Evolutionary conservation across 192 early-diverging fungal genomes (phyloP).

Genomic region (Coemansia sp.): DNA sequence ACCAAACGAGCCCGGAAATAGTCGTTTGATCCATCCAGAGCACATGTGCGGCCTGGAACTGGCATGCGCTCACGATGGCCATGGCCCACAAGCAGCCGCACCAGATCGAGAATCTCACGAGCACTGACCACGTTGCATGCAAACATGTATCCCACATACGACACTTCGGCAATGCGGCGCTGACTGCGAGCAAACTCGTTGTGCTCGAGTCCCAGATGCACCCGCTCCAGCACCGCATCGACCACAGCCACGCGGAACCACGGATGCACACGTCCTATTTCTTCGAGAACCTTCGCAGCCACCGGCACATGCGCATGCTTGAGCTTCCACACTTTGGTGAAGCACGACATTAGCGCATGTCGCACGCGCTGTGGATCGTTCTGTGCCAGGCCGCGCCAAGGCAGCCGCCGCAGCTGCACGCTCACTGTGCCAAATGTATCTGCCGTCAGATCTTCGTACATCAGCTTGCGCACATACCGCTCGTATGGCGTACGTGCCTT

Average conservation of each 20-base stretch:
- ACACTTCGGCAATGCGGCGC: slow-evolving; percentile 73
- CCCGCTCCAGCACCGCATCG: slow-evolving; percentile 80
- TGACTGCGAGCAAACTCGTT: slow-evolving; percentile 95
- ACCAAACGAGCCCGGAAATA: slow-evolving; percentile 90
- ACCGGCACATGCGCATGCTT: slow-evolving; percentile 84
- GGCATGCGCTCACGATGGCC: slow-evolving; percentile 74
- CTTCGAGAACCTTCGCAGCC: slow-evolving; percentile 76
- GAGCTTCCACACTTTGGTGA: slow-evolving; percentile 92
- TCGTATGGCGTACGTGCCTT: slow-evolving; percentile 83
- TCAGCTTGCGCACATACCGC: slow-evolving; percentile 82
- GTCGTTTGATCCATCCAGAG: slow-evolving; percentile 78
- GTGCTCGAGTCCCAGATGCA: slow-evolving; percentile 86
- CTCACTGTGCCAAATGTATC: slow-evolving; percentile 68
- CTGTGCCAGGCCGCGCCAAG: slow-evolving; percentile 64
- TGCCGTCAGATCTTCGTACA: slow-evolving; percentile 81
- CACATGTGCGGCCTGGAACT: slow-evolving; percentile 56
- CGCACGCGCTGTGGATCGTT: slow-evolving; percentile 38
- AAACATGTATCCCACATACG: slow-evolving; percentile 91
- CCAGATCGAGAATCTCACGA: slow-evolving; percentile 74
- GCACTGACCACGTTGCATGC: slow-evolving; percentile 85
- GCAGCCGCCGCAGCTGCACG: slow-evolving; percentile 74
- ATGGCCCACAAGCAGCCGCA: slow-evolving; percentile 74
- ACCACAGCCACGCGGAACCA: slow-evolving; percentile 88
- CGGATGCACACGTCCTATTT: slow-evolving; percentile 77
- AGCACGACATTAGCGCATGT: slow-evolving; percentile 68